Percentiles rank a stretch among this genome's conserved stretches.
Evolutionary conservation across 2,329 filamentous ascomycete genomes (phyloP).

Genomic region (Zelopaecilomyces penicillatus): DNA sequence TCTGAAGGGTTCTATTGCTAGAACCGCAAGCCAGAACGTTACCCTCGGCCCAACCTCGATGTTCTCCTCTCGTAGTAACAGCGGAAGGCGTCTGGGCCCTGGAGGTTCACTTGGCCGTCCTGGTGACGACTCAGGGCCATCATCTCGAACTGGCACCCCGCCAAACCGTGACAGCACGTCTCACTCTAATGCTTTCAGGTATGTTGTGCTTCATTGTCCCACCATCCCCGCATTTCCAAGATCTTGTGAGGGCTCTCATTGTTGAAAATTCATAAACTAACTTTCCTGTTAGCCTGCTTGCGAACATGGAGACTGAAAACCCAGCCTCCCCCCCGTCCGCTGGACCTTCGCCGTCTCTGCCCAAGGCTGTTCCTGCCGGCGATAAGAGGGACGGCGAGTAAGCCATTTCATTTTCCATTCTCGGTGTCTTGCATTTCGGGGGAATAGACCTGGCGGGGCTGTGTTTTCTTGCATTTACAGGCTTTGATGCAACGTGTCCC

Average conservation of each 20-base stretch:
- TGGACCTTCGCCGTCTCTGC: slow-evolving; percentile 55
- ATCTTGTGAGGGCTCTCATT: slow-evolving; percentile 2
- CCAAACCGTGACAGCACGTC: slow-evolving; percentile 53
- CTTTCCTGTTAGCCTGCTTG: slow-evolving; percentile 39
- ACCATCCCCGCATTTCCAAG: too few species aligned
- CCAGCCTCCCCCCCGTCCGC: slow-evolving; percentile 63
- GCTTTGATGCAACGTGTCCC: slow-evolving; percentile 37
- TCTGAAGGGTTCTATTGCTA: slow-evolving; percentile 57
- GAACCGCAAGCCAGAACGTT: slow-evolving; percentile 53
- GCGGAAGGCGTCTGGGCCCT: slow-evolving; percentile 71
- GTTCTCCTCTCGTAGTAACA: slow-evolving; percentile 85
- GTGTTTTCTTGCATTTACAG: slow-evolving; percentile 40
- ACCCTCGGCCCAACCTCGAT: slow-evolving; percentile 76
- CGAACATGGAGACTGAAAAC: slow-evolving; percentile 53
- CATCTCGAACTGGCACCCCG: slow-evolving; percentile 84
- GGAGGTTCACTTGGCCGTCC: slow-evolving; percentile 63
- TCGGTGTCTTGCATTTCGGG: slow-evolving; percentile 38
- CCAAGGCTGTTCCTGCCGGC: slow-evolving; percentile 52
- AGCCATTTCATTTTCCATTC: slow-evolving; percentile 21
- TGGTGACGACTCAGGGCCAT: slow-evolving; percentile 77
- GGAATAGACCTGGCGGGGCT: slow-evolving; percentile 43
- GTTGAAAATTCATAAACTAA: slow-evolving; percentile 3
- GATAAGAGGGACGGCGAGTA: slow-evolving; percentile 46
- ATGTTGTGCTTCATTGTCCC: slow-evolving; percentile 29
- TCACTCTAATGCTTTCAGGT: slow-evolving; percentile 91